Evolutionary conservation across 2,329 filamentous ascomycete species (phyloP), one percentile per base, ranked within the genome.

Genomic region (Ascochyta lentis): DNA sequence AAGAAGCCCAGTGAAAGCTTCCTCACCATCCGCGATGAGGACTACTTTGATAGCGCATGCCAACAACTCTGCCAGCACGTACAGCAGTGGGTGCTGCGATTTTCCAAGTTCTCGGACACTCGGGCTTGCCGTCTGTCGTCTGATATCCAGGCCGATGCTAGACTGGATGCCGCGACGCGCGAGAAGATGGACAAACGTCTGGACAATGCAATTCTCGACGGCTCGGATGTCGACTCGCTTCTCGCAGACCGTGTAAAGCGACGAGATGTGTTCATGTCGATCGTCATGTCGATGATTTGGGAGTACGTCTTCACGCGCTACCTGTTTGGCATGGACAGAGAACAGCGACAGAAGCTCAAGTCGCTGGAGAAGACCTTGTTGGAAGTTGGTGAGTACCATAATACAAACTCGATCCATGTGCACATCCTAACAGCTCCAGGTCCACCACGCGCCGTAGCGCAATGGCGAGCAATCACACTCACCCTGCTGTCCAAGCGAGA

Each of bases 201-300:
- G 43, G 95, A 98, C 79, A 97, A 97, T 76, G 87, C 92, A 58
- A 88, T 99, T 49, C 84, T 99, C 24, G 96, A 99, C 77, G 95
- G 94, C 59, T 92, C 92, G 41, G 93, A 98, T 72, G 92, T 96
- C 60, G 92, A 98, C 76, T 81, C 83, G 54, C 95, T 96, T 70
- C 87, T 99, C 44, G 85, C 85, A 63, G 94, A 99, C 74, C 90
- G 96, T 35, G 89, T 97, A 50, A 88, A 86, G 69, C 89, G 95
- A 58, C 88, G 94, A 57, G 94, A 98, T 74, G 88, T 98, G 55
- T 97, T 99, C 83, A 97, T 98, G 92, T 95, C 92, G 34, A 92
- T 99, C 76, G 91, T 94, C 52, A 98, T 98, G 93, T 95, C 90
- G 59, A 97, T 99, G 92, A 88, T 99, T 47, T 99, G 93, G 93